Base-by-base conservation (phyloP, 2,329 filamentous ascomycete species). In the Alternaria gansuensis region DNA sequence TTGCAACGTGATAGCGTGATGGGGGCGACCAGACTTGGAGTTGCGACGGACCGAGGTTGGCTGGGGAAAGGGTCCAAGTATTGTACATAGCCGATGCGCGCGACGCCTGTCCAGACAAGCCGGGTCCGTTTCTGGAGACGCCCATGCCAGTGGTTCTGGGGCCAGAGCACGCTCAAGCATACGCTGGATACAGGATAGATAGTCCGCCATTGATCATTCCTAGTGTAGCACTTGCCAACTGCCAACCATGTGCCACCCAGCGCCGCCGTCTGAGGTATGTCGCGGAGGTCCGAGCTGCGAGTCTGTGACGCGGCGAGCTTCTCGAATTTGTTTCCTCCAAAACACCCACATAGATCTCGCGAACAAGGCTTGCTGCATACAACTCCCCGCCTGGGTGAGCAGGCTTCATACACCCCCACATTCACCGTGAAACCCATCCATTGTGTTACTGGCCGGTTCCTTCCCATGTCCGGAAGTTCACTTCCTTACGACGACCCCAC, bases 31-130 rank as follows among this genome's bases (percentile, higher is more conserved):
- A 43, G 54, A 28, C 54, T 48, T 48, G 28, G 51, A 17, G 51
- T 45, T 51, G 51, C 40, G 57, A 54, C 64, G 68, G 67, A 60
- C 73, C 72, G 72, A 75, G 73, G 73, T 73, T 63, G 51, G 51
- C 51, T 50, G 51, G 36, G 31, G 33, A 45, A 37, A 59, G 57
- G 51, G 37, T 34, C 26, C n/a, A 51, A 39, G 40, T 48, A 51
- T n/a, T n/a, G n/a, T n/a, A n/a, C n/a, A n/a, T n/a, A n/a, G 46
- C 54, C 57, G 48, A 41, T 39, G 44, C 44, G 31, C 41, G 44
- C 44, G 29, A 23, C 34, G 49, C 36, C 36, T 24, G 26, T 52
- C 49, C 49, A 52, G 36, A 52, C 36, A 52, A 4, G 49, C 36
- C 29, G 29, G 44, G 44, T 4, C 34, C 37, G 28, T 41, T 9